phyloP scores from a whole-genome alignment of 148 eudicot species.

The Cornus kousa region DNA sequence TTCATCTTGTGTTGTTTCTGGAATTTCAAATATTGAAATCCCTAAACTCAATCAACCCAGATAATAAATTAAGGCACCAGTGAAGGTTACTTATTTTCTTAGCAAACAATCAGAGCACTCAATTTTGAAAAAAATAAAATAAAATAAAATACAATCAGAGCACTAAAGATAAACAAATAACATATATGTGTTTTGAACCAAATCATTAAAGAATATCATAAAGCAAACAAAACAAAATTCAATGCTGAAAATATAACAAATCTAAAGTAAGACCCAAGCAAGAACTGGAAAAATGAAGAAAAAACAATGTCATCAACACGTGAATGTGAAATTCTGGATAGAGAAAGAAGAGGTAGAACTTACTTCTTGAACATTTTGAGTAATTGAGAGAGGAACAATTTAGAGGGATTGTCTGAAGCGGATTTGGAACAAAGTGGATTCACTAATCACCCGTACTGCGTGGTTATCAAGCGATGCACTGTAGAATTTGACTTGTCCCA shows the following conservation, averaged over 20 bases:
- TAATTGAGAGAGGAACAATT: background rate
- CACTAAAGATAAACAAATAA: background rate
- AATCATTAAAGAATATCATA: no score
- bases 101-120: background rate
- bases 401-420: background rate
- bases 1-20: no score
- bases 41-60: no score
- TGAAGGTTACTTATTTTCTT: background rate
- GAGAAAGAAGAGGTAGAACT: background rate
- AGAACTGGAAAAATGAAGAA: background rate
- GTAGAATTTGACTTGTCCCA: background rate
- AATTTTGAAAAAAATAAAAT: background rate
- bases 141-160: background rate
- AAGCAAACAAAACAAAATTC: background rate
- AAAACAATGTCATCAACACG: background rate
- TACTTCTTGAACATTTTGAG: conserved; percentile 1
- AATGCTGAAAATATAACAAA: background rate
- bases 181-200: background rate
- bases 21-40: no score
- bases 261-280: background rate
- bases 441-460: background rate
- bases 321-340: background rate
- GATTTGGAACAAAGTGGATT: background rate
- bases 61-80: background rate
- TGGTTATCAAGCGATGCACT: background rate